Evolutionary conservation across 805 yeast genomes (phyloP), one percentile per base, ranked within the genome.

Genomic region (Wickerhamomyces strasburgensis): DNA sequence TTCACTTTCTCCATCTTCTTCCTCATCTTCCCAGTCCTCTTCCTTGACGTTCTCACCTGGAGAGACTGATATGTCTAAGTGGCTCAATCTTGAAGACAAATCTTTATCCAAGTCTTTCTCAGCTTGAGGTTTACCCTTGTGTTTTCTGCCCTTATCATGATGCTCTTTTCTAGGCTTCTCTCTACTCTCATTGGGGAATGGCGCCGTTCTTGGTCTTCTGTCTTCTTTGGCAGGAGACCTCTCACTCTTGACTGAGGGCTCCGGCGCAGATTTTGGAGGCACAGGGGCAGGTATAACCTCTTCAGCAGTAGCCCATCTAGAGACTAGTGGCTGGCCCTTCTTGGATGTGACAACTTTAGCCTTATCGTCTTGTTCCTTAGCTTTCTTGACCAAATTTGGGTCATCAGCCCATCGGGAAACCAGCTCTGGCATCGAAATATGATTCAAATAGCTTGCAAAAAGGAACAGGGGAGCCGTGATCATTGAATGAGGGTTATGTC

Each of bases 361-460:
- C 16, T 31, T 18, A 6, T 25, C 4, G 31, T 50, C 54, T 29
- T 50, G 50, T 16, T 39, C 29, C 11, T 29, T 33, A 5, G 54
- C 54, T 30, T 39, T 21, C 14, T 41, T 21, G 2, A 46, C 47
- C 1, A 44, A 32, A 2, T 39, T 47, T 2, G 46, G 44, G 19
- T 50, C 49, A 15, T 39, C 44, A 9, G 58, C 53, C 57, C 56
- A 54, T 29, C 35, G 46, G 7, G 58, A 54, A 3, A 43, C 47
- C 3, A 51, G 34, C 6, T 34, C 26, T 9, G 33, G 13, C 34
- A 33, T 33, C 3, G 10, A 21, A 21, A 11, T 21, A 21, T 8
- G 25, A 7, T 21, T 21, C 25, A 21, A 21, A 21, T 21, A n/a
- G n/a, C n/a, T n/a, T n/a, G n/a, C n/a, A n/a, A n/a, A n/a, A n/a